Evolutionary conservation across 2,329 filamentous ascomycete genomes (phyloP), one percentile per base, ranked within the genome.

Genomic region (Phoma herbarum): DNA sequence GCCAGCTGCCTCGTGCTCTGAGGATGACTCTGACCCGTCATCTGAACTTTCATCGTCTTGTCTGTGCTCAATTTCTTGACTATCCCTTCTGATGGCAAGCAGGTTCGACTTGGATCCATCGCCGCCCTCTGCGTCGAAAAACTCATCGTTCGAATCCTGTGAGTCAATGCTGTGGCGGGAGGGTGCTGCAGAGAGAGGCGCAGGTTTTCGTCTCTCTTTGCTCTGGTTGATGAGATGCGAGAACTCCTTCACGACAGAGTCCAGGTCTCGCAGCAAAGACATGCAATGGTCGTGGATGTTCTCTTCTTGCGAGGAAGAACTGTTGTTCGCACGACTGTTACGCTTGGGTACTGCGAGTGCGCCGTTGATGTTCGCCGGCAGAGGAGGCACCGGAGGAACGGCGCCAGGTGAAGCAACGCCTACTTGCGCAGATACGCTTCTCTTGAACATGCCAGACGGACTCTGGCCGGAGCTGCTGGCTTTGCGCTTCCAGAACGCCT

Each of bases 401-500:
- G 69, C 35, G 7, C 75, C 69, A 11, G 81, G 77, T 5, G 79
- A 75, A 14, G 83, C 81, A 7, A 83, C 80, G 3, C 80, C 79
- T 20, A 85, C 73, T 68, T 87, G 85, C 12, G 82, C 80, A 26
- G 84, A 84, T n/a, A 83, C 77, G 63, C 79, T 83, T 72, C 81
- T 78, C 52, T 77, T 79, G 65, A 82, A 80, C 39, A 80, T 66
- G 53, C 67, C 81, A 62, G 79, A 75, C 20, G 77, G 78, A 64
- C 74, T 80, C 47, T 69, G 70, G 26, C 74, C 77, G 22, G 78
- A 80, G 41, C 75, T 79, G 68, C 88, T 93, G 1, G 89, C 82
- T 78, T 96, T 97, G 46, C 94, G 88, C 76, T 93, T 96, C 95
- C 95, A 99, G 72, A 99, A 98, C 0, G 92, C 83, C 59, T 87